Conservation (phyloP, 345 rosid genomes). For the Salix viminalis region DNA sequence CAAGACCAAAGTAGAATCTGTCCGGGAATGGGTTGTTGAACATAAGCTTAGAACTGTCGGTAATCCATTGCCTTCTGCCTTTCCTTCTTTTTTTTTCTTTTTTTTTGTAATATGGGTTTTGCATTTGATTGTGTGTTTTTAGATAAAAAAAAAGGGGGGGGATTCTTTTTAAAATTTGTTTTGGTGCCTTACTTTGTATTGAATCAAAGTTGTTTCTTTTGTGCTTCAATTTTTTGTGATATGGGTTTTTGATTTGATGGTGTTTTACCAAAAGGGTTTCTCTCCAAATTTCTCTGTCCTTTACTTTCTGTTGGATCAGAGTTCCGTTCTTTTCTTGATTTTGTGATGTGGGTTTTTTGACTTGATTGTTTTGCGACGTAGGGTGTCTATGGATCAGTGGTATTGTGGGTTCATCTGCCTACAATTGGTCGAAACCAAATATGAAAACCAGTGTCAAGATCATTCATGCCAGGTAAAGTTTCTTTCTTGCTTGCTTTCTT, state of each 20-base stretch:
- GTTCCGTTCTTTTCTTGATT: background rate
- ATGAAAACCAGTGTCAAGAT: conserved; percentile 97
- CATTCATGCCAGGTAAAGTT: conserved; percentile 79
- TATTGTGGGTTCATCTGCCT: conserved; percentile 75
- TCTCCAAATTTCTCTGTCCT: background rate
- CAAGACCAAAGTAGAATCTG: conserved; percentile 52
- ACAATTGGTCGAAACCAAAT: conserved; percentile 89
- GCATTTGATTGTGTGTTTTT: background rate
- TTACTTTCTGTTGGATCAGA: background rate
- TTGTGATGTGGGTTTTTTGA: background rate
- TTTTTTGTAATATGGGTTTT: background rate
- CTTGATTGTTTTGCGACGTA: conserved; percentile 20
- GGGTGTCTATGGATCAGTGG: conserved; percentile 92
- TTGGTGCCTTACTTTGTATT: background rate
- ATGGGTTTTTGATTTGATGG: background rate
- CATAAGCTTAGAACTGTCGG: conserved; percentile 96
- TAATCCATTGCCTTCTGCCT: conserved; percentile 19
- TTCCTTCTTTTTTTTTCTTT: background rate
- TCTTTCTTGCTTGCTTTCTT: background rate
- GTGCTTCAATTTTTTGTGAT: background rate
- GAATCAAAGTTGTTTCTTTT: background rate
- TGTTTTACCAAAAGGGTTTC: background rate
- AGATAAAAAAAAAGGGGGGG: background rate
- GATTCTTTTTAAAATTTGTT: background rate
- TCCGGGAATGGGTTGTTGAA: conserved; percentile 70